Percentiles rank a stretch among this genome's conserved stretches.
phyloP scores from a whole-genome alignment of 78 protist genomes.

The Isochrysis galbana region DNA sequence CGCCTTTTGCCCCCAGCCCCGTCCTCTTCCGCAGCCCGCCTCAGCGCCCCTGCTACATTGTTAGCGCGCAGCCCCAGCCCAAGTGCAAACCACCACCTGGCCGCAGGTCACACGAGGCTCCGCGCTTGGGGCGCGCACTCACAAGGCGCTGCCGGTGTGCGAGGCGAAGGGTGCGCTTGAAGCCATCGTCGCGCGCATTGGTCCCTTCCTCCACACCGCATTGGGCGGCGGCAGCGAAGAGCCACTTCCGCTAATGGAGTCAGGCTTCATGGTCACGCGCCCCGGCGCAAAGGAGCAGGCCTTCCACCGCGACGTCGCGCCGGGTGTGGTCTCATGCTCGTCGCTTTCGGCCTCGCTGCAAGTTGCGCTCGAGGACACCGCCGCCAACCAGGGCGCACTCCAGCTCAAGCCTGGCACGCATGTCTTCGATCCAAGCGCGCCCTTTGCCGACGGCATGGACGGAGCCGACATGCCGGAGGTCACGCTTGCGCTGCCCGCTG shows the following conservation, averaged over 20 bases:
- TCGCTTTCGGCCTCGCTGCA: neutral
- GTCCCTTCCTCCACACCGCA: neutral
- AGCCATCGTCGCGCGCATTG: neutral
- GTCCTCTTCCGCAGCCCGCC: too few species aligned
- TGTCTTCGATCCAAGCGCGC: neutral
- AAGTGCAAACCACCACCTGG: neutral
- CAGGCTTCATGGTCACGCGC: neutral
- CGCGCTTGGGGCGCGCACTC: neutral
- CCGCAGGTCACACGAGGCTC: neutral
- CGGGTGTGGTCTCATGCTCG: neutral
- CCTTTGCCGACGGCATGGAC: neutral
- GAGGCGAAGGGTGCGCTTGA: neutral
- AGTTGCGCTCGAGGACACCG: neutral
- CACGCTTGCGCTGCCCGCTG: neutral
- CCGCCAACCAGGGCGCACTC: neutral
- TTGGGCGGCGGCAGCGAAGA: neutral
- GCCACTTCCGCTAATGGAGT: neutral
- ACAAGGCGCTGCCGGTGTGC: neutral
- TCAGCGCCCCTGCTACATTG: too few species aligned
- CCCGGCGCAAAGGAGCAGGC: neutral
- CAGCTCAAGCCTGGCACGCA: neutral
- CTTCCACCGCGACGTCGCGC: neutral
- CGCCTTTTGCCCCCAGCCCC: too few species aligned
- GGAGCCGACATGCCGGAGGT: neutral
- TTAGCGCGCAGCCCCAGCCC: too few species aligned